Percentiles rank a stretch among this genome's conserved stretches.
phyloP scores from a whole-genome alignment of 73 alveolate species.

The Paramecium sexaurelia region DNA sequence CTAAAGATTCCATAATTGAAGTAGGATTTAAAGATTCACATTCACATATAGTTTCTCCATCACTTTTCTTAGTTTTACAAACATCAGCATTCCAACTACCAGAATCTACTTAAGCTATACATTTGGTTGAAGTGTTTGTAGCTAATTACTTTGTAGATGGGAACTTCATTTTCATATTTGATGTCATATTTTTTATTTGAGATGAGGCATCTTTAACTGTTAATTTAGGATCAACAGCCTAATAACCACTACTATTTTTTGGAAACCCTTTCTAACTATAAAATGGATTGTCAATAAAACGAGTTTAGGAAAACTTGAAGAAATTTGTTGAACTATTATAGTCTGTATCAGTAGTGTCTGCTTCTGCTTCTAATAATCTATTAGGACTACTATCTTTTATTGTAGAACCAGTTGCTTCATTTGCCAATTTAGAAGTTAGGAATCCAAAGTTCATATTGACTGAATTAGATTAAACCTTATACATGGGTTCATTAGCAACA shows the following conservation, averaged over 20 bases:
- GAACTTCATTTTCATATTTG: background rate
- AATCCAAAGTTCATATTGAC: slow-evolving; percentile 5
- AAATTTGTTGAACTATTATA: background rate
- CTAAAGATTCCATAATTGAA: slow-evolving; percentile 14
- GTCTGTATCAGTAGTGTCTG: background rate
- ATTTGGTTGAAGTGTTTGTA: background rate
- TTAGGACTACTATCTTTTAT: background rate
- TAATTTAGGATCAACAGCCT: background rate
- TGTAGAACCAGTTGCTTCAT: background rate
- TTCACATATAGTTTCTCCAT: background rate
- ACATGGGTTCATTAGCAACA: slow-evolving; percentile 2
- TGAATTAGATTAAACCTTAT: background rate
- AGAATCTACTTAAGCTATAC: background rate
- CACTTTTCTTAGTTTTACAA: background rate
- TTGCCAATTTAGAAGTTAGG: background rate
- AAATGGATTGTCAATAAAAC: slow-evolving; percentile 9
- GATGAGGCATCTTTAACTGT: background rate
- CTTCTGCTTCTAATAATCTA: background rate
- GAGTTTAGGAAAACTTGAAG: background rate
- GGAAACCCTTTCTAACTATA: background rate
- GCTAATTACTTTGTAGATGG: background rate
- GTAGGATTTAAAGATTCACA: slow-evolving; percentile 24
- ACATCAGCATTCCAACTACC: slow-evolving; percentile 32
- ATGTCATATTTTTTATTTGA: background rate
- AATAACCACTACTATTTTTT: background rate